phyloP scores from a whole-genome alignment of 768 basidiomycete species.

The Sarcodon sp. region DNA sequence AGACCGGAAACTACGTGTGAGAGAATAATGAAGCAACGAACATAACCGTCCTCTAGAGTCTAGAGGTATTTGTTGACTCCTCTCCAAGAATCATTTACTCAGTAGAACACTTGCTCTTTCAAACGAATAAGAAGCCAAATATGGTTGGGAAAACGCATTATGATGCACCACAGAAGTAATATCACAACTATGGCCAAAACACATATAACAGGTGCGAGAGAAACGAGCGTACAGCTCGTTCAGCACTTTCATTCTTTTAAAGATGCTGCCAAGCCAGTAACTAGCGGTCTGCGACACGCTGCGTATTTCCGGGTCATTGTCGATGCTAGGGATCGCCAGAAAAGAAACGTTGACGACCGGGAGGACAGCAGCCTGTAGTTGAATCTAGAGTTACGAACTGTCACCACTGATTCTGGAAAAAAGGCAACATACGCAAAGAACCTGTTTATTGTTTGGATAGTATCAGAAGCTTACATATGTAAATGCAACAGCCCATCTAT shows the following conservation, averaged over 20 bases:
- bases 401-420: not conserved
- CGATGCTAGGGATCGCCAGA: conserved; percentile 19
- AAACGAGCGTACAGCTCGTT: too few relatives aligned
- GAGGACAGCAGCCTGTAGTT: conserved; percentile 19
- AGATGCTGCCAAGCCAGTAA: conserved; percentile 19
- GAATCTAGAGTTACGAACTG: too few relatives aligned
- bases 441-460: not conserved
- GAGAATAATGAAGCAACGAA: too few relatives aligned
- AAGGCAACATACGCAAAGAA: conserved; percentile 10
- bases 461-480: not conserved
- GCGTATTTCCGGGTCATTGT: conserved; percentile 9
- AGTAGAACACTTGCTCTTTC: too few relatives aligned
- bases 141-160: too few relatives aligned
- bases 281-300: conserved; percentile 36
- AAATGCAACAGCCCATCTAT: conserved; percentile 7
- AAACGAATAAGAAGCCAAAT: too few relatives aligned
- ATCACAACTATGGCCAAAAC: conserved; percentile 15
- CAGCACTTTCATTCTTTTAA: conserved; percentile 17
- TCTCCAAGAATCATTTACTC: too few relatives aligned
- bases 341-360: conserved; percentile 20
- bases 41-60: too few relatives aligned
- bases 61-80: too few relatives aligned
- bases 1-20: too few relatives aligned
- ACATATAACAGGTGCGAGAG: conserved; percentile 15
- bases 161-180: conserved; percentile 31